Conservation (phyloP, 2,329 filamentous ascomycete species). For the Colletotrichum sp. region DNA sequence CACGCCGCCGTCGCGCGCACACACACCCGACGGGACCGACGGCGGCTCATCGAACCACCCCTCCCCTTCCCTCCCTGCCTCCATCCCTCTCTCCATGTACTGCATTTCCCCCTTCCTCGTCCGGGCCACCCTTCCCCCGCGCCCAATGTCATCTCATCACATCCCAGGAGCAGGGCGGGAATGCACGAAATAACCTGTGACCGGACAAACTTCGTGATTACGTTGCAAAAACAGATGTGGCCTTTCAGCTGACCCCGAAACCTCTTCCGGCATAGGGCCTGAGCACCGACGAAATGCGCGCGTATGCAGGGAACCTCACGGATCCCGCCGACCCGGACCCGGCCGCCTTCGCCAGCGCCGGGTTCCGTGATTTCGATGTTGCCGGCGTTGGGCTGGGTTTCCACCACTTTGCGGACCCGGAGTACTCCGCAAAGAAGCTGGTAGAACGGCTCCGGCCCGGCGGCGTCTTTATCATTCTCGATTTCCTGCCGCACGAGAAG, state of each 20-base stretch:
- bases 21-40: neutral
- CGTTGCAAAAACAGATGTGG: neutral
- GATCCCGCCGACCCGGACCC: conserved; percentile 51
- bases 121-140: neutral
- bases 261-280: conserved; percentile 46
- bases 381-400: conserved; percentile 67
- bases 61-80: neutral
- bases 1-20: neutral
- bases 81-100: neutral
- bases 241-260: neutral
- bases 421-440: conserved; percentile 62
- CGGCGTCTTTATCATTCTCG: conserved; percentile 71
- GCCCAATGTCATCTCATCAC: neutral
- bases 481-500: conserved; percentile 64
- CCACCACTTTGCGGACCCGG: conserved; percentile 72
- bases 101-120: neutral
- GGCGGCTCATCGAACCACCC: neutral
- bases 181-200: neutral
- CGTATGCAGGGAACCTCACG: conserved; percentile 63
- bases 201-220: neutral
- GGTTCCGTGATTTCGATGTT: conserved; percentile 74
- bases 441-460: conserved; percentile 67
- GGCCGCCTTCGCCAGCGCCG: conserved; percentile 59
- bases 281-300: conserved; percentile 55
- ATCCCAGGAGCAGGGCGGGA: neutral